Conservation (phyloP, 495 filamentous ascomycete genomes). For the Penicillium alfredii region DNA sequence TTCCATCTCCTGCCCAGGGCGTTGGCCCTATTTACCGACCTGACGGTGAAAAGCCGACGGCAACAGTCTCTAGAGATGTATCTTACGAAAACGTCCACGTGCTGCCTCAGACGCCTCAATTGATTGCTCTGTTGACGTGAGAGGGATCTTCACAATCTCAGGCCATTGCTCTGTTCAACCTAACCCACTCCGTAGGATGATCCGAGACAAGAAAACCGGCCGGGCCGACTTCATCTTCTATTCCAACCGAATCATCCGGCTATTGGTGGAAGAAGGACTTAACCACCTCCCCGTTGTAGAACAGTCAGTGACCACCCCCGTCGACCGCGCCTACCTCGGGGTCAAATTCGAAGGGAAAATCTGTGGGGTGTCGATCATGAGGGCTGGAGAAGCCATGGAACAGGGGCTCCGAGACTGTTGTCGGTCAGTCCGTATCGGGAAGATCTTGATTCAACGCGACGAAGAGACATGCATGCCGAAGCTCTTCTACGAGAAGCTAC, state of each 20-base stretch:
- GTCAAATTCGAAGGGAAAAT: conserved; percentile 97
- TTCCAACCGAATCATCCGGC: conserved; percentile 94
- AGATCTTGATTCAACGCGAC: conserved; percentile 95
- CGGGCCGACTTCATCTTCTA: conserved; percentile 99
- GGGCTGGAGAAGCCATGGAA: conserved; percentile 97
- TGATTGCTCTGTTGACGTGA: conserved; percentile 95
- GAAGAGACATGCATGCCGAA: conserved; percentile 89
- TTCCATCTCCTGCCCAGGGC: conserved; percentile 56
- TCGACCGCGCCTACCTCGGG: conserved; percentile 81
- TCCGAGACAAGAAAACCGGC: conserved; percentile 79
- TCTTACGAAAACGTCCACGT: conserved; percentile 81
- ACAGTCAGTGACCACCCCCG: conserved; percentile 82
- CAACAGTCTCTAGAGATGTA: conserved; percentile 83
- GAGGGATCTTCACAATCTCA: conserved; percentile 27
- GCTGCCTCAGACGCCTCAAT: conserved; percentile 87
- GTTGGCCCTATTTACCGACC: conserved; percentile 76
- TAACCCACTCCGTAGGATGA: conserved; percentile 61
- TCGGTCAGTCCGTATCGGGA: conserved; percentile 91
- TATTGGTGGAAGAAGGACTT: conserved; percentile 95
- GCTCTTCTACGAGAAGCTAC: conserved; percentile 95
- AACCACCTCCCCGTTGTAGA: conserved; percentile 92
- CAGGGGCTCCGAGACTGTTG: conserved; percentile 95
- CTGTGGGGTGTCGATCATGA: conserved; percentile 97
- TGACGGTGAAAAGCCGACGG: conserved; percentile 73
- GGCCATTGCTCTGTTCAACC: conserved; percentile 6